Evolutionary conservation across 306 rosid species (phyloP), one percentile per base, ranked within the genome.

Genomic region (Rosa rugosa): DNA sequence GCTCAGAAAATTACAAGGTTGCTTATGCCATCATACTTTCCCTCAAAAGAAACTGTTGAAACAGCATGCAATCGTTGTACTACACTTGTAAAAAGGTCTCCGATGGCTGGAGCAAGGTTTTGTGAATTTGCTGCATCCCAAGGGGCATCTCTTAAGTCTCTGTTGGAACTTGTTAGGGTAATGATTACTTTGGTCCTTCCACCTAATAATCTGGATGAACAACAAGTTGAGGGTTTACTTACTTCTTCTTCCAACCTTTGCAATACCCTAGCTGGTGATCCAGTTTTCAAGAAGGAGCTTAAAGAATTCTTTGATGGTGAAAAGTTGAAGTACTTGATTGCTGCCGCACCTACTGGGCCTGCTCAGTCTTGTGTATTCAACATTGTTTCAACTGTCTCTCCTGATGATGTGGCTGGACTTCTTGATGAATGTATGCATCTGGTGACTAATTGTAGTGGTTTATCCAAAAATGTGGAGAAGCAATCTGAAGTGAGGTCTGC

Each of bases 11-110:
- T 95, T 79, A 88, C 98, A 57, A 87, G 83, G 73, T 73, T 92
- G 81, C 97, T 95, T 71, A 72, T 92, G 71, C 96, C 98, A 42
- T 92, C 97, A 4, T 95, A 95, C 83, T 92, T 95, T 71, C 98
- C 97, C 73, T 83, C 92, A 45, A 91, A 82, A 80, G 80, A 87
- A 74, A 80, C 98, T 8, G 72, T 81, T 63, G 89, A 88, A 75
- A 97, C 89, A 85, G 98, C 99, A 72, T 95, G 99, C 69, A 90
- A 81, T 77, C 98, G 98, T 71, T 95, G 99, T 81, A 76, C 85
- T 80, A 91, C 92, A 41, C 98, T 95, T 40, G 63, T 95, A 71
- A 91, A 76, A 82, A 85, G 97, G 80, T 89, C 97, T 83, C 99
- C 99, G 27, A 49, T 73, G 85, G 97, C 97, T 75, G 99, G 99